A percentile compares a stretch with the other conserved stretches of the same genome.
phyloP scores from a whole-genome alignment of 176 grass and related monocot genomes.

The Triticum timopheevii region DNA sequence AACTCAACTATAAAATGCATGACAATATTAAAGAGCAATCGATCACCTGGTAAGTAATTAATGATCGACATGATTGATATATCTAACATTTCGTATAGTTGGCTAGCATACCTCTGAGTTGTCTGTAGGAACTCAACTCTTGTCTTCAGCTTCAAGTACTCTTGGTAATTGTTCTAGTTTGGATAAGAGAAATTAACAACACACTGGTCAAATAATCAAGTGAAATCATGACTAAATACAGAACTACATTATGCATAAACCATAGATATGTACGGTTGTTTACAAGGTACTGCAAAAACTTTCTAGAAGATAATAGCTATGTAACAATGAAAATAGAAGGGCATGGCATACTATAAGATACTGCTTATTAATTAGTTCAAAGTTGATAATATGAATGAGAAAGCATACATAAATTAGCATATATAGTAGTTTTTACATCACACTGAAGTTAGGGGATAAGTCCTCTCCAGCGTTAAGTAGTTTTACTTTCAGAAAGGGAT shows the following conservation, averaged over 20 bases:
- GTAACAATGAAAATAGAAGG: not conserved
- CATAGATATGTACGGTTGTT: not conserved
- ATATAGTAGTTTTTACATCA: not conserved
- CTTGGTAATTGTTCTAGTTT: slow-evolving; percentile 74
- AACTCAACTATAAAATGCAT: not conserved
- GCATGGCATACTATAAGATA: not conserved
- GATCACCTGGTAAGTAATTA: too few species aligned
- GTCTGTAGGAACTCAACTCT: slow-evolving; percentile 84
- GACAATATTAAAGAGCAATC: not conserved
- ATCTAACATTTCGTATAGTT: not conserved
- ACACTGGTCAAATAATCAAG: not conserved
- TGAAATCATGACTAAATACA: not conserved
- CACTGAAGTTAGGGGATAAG: not conserved
- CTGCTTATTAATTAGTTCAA: not conserved
- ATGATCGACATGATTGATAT: not conserved
- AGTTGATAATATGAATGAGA: not conserved
- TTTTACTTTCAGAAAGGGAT: not conserved
- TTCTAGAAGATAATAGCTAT: not conserved
- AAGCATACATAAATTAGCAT: not conserved
- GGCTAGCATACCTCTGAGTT: slow-evolving; percentile 67
- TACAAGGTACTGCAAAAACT: not conserved
- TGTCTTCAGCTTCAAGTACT: slow-evolving; percentile 86
- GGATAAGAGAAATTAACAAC: slow-evolving; percentile 15
- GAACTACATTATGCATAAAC: not conserved
- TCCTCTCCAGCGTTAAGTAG: not conserved